Evolutionary conservation across 164 flowering plant species (phyloP).

Genomic region (Sextonia rubra): DNA sequence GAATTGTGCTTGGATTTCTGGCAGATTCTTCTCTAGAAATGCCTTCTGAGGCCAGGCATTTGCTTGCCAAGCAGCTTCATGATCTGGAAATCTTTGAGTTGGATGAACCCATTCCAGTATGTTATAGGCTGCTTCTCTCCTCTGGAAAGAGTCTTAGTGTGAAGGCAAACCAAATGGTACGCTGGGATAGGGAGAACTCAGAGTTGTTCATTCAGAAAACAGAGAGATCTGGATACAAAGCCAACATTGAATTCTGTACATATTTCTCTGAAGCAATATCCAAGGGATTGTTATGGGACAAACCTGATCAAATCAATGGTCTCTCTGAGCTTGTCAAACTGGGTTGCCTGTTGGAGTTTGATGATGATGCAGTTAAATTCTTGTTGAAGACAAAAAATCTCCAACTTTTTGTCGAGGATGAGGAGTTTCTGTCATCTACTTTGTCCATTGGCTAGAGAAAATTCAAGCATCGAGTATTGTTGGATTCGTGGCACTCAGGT

Average conservation of each 20-base stretch:
- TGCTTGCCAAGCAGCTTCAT: conserved; percentile 31
- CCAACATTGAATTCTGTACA: conserved; percentile 41
- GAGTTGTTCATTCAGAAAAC: conserved; percentile 39
- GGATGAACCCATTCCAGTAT: conserved; percentile 30
- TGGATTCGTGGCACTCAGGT: not conserved
- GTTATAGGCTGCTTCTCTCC: conserved; percentile 19
- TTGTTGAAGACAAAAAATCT: conserved; percentile 54
- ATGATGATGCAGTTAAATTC: conserved; percentile 45
- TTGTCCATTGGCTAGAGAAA: not conserved
- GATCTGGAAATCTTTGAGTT: conserved; percentile 36
- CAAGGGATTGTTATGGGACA: conserved; percentile 60
- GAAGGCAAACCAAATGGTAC: conserved; percentile 30
- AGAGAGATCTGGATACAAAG: conserved; percentile 24
- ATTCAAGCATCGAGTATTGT: not conserved
- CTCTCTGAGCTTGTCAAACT: conserved; percentile 57
- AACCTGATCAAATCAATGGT: conserved; percentile 30
- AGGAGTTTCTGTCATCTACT: conserved; percentile 22
- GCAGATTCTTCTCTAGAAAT: conserved; percentile 34
- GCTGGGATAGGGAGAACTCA: conserved; percentile 50
- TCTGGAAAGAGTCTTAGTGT: conserved; percentile 16
- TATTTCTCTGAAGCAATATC: conserved; percentile 47
- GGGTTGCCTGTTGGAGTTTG: conserved; percentile 46
- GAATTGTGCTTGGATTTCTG: conserved; percentile 50
- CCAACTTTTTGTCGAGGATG: conserved; percentile 48
- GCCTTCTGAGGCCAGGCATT: conserved; percentile 33